Evolutionary conservation across 805 yeast genomes (phyloP).

Genomic region (Maudiozyma turicensis): DNA sequence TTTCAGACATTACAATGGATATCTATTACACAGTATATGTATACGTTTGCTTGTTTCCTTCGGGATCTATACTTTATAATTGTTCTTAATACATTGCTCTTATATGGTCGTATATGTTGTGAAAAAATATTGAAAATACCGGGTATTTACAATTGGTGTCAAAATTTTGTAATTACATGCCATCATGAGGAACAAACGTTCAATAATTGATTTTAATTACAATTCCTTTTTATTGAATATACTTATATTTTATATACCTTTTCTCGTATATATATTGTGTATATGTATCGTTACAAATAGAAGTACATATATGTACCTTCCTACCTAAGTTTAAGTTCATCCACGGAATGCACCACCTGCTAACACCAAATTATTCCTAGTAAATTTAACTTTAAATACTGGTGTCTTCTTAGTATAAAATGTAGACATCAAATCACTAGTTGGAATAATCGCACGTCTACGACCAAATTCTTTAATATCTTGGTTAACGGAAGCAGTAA

Average conservation of each 20-base stretch:
- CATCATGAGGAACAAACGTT: too few species aligned
- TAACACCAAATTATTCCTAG: slow-evolving; percentile 79
- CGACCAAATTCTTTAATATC: slow-evolving; percentile 41
- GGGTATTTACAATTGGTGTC: too few species aligned
- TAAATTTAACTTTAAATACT: slow-evolving; percentile 85
- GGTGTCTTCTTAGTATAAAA: slow-evolving; percentile 92
- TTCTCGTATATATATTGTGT: too few species aligned
- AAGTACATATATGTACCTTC: neutral
- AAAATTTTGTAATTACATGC: too few species aligned
- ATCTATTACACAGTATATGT: neutral
- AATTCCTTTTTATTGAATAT: too few species aligned
- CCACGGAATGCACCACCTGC: slow-evolving; percentile 76
- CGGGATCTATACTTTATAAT: too few species aligned
- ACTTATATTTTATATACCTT: too few species aligned
- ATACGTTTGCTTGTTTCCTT: too few species aligned
- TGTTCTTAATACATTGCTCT: too few species aligned
- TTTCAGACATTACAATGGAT: neutral
- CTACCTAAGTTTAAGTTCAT: neutral
- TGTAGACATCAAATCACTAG: slow-evolving; percentile 85
- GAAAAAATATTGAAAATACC: too few species aligned
- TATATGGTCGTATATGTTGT: too few species aligned
- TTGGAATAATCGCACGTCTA: slow-evolving; percentile 65
- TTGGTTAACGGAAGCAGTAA: slow-evolving; percentile 24
- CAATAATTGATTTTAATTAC: too few species aligned
- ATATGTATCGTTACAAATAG: neutral